phyloP scores from a whole-genome alignment of 2,329 filamentous ascomycete species.

The Cercospora sp. region DNA sequence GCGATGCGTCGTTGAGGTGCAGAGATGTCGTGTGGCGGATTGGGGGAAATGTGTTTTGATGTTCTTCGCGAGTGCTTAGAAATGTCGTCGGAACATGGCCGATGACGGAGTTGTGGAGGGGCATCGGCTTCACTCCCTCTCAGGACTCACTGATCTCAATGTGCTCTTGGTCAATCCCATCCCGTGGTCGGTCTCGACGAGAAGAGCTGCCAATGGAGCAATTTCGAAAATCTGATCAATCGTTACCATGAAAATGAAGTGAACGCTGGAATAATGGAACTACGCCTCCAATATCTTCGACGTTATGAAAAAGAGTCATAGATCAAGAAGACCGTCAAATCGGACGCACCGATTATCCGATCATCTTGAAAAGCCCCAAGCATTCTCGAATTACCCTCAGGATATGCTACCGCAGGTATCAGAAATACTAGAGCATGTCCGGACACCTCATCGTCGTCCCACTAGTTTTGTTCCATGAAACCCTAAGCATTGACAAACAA shows the following conservation, averaged over 20 bases:
- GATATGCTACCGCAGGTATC: too few species aligned
- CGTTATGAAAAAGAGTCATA: too few species aligned
- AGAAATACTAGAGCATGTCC: background rate
- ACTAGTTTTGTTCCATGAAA: background rate
- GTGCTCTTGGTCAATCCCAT: background rate
- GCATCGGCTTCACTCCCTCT: background rate
- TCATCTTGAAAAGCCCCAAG: too few species aligned
- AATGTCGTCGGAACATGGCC: conserved; percentile 2
- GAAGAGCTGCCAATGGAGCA: background rate
- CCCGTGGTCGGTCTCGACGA: background rate
- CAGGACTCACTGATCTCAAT: background rate
- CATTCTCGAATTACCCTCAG: background rate
- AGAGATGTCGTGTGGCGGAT: background rate
- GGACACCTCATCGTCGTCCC: background rate
- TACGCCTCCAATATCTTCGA: too few species aligned
- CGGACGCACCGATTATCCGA: too few species aligned
- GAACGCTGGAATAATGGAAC: too few species aligned
- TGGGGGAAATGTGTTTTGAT: background rate
- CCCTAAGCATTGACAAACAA: background rate
- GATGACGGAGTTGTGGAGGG: conserved; percentile 3
- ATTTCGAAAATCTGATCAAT: background rate
- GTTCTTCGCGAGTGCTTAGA: conserved; percentile 4
- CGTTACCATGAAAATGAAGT: accelerated
- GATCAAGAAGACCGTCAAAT: too few species aligned
- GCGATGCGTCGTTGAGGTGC: background rate